Conservation (phyloP, 352 stramenopile species). For the Phytophthora litchii region DNA sequence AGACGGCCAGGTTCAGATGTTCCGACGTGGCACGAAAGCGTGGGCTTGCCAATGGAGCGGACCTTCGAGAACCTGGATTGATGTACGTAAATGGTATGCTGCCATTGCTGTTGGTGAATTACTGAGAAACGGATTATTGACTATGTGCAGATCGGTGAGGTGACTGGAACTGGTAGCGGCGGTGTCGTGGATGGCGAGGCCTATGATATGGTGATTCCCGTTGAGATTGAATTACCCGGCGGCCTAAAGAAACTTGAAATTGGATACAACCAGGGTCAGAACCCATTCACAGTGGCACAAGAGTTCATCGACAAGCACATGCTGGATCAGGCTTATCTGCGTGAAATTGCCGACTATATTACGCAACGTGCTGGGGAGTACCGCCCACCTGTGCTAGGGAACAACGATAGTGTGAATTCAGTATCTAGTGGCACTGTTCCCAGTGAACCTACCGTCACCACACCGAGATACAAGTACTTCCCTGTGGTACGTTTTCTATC, state of each 20-base stretch:
- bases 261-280: constrained; percentile 98
- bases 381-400: constrained; percentile 67
- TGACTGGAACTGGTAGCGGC: constrained; percentile 86
- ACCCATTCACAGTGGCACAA: constrained; percentile 96
- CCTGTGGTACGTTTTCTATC: constrained; percentile 46
- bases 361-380: constrained; percentile 89
- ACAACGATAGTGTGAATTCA: constrained; percentile 36
- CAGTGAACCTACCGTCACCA: constrained; percentile 6
- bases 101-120: background rate
- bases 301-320: constrained; percentile 97
- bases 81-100: constrained; percentile 63
- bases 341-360: constrained; percentile 97
- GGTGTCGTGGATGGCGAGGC: constrained; percentile 91
- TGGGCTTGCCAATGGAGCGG: constrained; percentile 96
- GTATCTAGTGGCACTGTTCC: constrained; percentile 11
- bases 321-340: constrained; percentile 93
- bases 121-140: background rate
- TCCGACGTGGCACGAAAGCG: constrained; percentile 92
- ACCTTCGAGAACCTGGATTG: constrained; percentile 93
- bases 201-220: constrained; percentile 97
- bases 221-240: constrained; percentile 95
- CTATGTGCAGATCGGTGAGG: constrained; percentile 68
- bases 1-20: constrained; percentile 96
- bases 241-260: constrained; percentile 95
- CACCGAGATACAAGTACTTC: constrained; percentile 66